These are phyloP conservation scores for Collariella sp. DNA, from an alignment of 495 filamentous ascomycete species.

Conservation along the genomic window DNA sequence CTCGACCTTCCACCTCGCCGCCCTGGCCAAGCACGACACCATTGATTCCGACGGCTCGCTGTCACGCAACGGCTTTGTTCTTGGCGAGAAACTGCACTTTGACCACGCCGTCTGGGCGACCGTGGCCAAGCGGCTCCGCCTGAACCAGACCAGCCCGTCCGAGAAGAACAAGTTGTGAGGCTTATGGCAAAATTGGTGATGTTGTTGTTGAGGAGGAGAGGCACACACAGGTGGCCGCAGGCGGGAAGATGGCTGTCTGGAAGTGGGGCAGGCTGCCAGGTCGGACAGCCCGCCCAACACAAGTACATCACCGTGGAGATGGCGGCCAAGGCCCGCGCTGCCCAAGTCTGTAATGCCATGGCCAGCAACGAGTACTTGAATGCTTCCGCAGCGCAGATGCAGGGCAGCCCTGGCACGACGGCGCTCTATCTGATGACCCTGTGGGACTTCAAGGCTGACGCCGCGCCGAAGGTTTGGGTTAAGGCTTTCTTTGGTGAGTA, in stretches of 20 bases:
- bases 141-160: slow-evolving; percentile 1
- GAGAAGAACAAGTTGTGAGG: no score
- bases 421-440: slow-evolving; percentile 22
- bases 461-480: slow-evolving; percentile 20
- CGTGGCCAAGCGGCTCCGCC: slow-evolving; percentile 4
- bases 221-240: no score
- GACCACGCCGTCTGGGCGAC: slow-evolving; percentile 19
- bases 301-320: slow-evolving; percentile 20
- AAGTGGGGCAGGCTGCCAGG: no score
- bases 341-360: slow-evolving; percentile 17
- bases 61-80: slow-evolving; percentile 19
- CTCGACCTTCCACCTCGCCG: slow-evolving; percentile 23
- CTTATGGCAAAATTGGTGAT: no score
- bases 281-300: no score
- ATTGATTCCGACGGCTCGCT: slow-evolving; percentile 29
- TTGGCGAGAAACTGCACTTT: slow-evolving; percentile 23
- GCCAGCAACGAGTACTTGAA: slow-evolving; percentile 17
- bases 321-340: slow-evolving; percentile 21
- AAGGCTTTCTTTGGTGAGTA: slow-evolving; percentile 21
- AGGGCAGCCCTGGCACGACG: slow-evolving; percentile 18
- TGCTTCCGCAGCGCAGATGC: slow-evolving; percentile 15
- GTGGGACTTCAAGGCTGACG: slow-evolving; percentile 16
- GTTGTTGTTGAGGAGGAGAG: no score
- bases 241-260: no score
- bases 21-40: slow-evolving; percentile 19